These are phyloP conservation scores for Ophiostoma ulmi DNA, from an alignment of 2,329 filamentous ascomycete species.

Conservation along the genomic window DNA sequence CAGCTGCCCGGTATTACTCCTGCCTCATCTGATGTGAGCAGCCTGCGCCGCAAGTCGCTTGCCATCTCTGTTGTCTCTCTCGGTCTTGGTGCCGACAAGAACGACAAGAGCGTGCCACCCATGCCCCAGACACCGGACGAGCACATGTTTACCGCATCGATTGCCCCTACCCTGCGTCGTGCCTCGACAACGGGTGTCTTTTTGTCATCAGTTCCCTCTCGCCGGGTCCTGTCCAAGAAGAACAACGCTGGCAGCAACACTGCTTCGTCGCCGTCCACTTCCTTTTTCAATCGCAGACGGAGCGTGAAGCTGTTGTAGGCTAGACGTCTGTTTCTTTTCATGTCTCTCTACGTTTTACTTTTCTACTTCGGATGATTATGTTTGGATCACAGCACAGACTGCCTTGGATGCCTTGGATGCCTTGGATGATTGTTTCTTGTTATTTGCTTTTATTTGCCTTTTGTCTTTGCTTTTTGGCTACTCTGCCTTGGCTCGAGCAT, in stretches of 20 bases:
- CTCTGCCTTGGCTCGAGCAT: background rate
- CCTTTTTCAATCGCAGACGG: slow-evolving; percentile 18
- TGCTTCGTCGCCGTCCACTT: background rate
- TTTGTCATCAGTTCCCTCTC: slow-evolving; percentile 23
- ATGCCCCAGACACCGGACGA: slow-evolving; percentile 27
- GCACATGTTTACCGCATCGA: slow-evolving; percentile 14
- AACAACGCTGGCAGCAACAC: slow-evolving; percentile 31
- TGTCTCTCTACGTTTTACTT: background rate
- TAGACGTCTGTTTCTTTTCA: background rate
- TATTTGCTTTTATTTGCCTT: background rate
- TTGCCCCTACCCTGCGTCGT: slow-evolving; percentile 10
- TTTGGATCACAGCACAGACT: slow-evolving; percentile 5
- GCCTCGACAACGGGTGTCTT: slow-evolving; percentile 31
- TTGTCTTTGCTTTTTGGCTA: background rate
- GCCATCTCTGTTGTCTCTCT: slow-evolving; percentile 18
- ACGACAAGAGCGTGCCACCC: slow-evolving; percentile 38
- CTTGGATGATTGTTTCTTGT: background rate
- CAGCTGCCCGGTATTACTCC: slow-evolving; percentile 25
- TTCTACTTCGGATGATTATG: background rate
- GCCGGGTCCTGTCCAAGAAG: slow-evolving; percentile 32
- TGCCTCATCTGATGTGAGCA: background rate
- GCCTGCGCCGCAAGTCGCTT: slow-evolving; percentile 25
- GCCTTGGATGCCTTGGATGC: background rate
- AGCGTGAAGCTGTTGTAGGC: slow-evolving; percentile 19
- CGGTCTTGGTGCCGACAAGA: background rate